Percentiles rank a stretch among this genome's conserved stretches.
Conservation (phyloP, 257 asterid genomes). For the Ilex asprella region DNA sequence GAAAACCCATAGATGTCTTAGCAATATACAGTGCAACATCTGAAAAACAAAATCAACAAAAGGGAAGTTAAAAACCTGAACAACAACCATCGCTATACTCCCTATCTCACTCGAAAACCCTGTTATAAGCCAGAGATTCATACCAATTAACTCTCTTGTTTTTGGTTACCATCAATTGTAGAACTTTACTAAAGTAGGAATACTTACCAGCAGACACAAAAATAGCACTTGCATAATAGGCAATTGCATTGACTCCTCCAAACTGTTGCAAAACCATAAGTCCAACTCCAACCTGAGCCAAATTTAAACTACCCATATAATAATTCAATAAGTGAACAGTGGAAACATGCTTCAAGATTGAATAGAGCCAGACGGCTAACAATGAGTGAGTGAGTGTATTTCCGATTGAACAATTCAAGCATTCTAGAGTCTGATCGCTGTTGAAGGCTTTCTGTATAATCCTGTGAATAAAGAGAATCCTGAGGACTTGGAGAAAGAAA, state of each 20-base stretch:
- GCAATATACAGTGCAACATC: background rate
- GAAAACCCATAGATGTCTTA: constrained; percentile 8
- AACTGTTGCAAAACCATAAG: constrained; percentile 85
- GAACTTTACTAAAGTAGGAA: constrained; percentile 4
- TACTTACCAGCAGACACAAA: constrained; percentile 69
- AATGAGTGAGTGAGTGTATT: constrained; percentile 64
- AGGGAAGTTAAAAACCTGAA: constrained; percentile 44
- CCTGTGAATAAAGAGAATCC: constrained; percentile 30
- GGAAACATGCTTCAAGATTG: background rate
- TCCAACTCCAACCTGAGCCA: constrained; percentile 82
- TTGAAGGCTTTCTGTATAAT: constrained; percentile 50
- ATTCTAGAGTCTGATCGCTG: constrained; percentile 43
- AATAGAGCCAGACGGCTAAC: constrained; percentile 28
- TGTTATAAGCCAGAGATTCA: constrained; percentile 17
- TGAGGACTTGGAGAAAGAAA: constrained; percentile 6
- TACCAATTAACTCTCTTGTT: constrained; percentile 1
- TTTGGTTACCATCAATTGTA: background rate
- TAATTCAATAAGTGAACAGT: background rate
- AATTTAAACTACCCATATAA: background rate
- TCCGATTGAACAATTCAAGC: constrained; percentile 67
- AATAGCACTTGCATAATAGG: constrained; percentile 81
- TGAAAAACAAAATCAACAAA: background rate
- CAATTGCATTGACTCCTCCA: constrained; percentile 85
- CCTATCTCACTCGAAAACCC: constrained; percentile 71
- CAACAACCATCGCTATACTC: constrained; percentile 71